Evolutionary conservation across 2,329 filamentous ascomycete species (phyloP).

Genomic region (Aspergillus carbonarius): DNA sequence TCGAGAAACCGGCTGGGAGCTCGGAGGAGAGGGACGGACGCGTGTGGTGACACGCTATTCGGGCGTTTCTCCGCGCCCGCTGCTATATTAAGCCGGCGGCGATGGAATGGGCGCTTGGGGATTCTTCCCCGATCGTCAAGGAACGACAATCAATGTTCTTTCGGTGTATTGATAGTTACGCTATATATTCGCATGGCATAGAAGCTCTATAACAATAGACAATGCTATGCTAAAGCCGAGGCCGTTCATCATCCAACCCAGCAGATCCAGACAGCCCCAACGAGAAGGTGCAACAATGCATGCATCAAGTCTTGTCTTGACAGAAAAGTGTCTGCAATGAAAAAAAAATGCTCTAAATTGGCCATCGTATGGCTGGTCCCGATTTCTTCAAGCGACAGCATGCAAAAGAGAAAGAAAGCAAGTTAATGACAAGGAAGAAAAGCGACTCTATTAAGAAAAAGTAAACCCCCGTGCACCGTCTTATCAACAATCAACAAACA

Average conservation of each 20-base stretch:
- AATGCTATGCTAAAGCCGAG: background rate
- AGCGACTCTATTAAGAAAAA: background rate
- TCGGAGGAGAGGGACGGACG: constrained; percentile 15
- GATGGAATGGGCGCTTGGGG: no score
- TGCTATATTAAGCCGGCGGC: background rate
- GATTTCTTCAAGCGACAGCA: background rate
- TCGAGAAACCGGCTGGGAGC: background rate
- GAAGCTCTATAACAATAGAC: background rate
- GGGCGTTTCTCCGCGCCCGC: constrained; percentile 11
- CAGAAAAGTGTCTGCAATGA: background rate
- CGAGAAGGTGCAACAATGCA: background rate
- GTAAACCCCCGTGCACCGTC: background rate
- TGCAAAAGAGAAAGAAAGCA: background rate
- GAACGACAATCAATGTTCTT: background rate
- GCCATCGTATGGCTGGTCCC: background rate
- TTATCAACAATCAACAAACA: constrained; percentile 5
- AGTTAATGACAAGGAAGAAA: background rate
- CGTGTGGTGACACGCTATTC: constrained; percentile 25
- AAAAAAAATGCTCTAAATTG: background rate
- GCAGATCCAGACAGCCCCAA: background rate
- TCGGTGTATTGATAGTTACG: no score
- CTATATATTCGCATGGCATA: no score
- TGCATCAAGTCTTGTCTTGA: background rate
- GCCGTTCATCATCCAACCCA: background rate
- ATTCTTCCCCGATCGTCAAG: background rate